Base-by-base conservation (phyloP, 345 rosid species). In the Euclidium syriacum region DNA sequence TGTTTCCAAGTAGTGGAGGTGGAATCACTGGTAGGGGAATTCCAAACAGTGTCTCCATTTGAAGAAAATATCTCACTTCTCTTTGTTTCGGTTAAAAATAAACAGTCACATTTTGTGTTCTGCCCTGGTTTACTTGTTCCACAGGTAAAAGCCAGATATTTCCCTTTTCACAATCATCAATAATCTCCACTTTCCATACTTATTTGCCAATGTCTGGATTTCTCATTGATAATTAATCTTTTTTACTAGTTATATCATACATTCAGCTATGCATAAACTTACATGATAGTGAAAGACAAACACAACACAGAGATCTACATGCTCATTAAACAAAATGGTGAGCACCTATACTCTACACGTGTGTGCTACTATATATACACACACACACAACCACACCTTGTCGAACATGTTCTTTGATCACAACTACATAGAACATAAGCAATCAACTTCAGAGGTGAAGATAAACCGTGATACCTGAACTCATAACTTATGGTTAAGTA, bases 31-130 rank as follows among this genome's bases (percentile, higher is more conserved):
- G 80, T 22, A 78, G 67, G 61, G 88, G 92, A 43, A 81, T 83
- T 5, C 92, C 92, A 3, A 85, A 85, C 57, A 83, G 86, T 56
- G 71, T 85, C 32, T 80, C 87, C 4, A 85, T 82, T 29, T 82
- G 62, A 75, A 57, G 50, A n/a, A n/a, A n/a, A n/a, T n/a, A n/a
- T n/a, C n/a, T n/a, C n/a, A n/a, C n/a, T n/a, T n/a, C n/a, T n/a
- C n/a, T n/a, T n/a, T n/a, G n/a, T n/a, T n/a, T n/a, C n/a, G n/a
- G n/a, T n/a, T n/a, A n/a, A n/a, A n/a, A n/a, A n/a, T n/a, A n/a
- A n/a, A n/a, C n/a, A n/a, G n/a, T n/a, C n/a, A n/a, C n/a, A n/a
- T n/a, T n/a, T 59, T 44, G 41, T 59, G 52, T 14, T 58, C 64
- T 29, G 18, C 15, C 50, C 16, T 58, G 15, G 49, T 58, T 40